Evolutionary conservation across 176 grass and related monocot genomes (phyloP).

Genomic region (Luzula sylvatica): DNA sequence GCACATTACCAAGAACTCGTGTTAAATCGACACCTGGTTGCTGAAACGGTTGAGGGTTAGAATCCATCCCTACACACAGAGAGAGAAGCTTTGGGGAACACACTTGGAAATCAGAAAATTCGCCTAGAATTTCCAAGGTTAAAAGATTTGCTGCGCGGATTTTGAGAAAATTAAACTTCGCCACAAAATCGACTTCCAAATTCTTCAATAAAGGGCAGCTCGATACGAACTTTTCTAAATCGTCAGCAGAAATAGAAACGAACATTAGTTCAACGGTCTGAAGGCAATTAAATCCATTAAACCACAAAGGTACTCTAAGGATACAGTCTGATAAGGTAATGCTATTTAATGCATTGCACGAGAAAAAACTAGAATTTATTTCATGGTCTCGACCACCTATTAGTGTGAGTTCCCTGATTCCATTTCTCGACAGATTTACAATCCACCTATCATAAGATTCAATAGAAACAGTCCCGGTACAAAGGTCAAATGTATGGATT

Average conservation of each 20-base stretch:
- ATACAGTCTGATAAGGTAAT: background rate
- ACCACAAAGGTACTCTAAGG: background rate
- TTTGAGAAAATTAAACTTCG: background rate
- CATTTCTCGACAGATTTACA: background rate
- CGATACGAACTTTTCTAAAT: background rate
- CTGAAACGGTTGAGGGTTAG: background rate
- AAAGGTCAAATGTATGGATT: background rate
- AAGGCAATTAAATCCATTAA: background rate
- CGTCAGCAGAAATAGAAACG: background rate
- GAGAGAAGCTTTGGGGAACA: background rate
- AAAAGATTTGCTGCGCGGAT: background rate
- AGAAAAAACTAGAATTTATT: background rate
- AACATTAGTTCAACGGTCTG: background rate
- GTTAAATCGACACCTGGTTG: background rate
- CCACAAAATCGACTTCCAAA: background rate
- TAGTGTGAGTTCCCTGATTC: constrained; percentile 1
- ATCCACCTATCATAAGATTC: background rate
- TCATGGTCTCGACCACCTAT: background rate
- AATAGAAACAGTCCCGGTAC: background rate
- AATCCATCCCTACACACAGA: background rate
- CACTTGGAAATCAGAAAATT: background rate
- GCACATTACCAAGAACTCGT: background rate
- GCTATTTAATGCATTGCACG: background rate
- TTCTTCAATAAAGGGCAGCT: background rate
- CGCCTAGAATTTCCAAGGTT: background rate